Percentiles rank a stretch among this genome's conserved stretches.
These are phyloP conservation scores for Heliamphora exappendiculata DNA, from an alignment of 148 eudicot species.

Conservation along the genomic window DNA sequence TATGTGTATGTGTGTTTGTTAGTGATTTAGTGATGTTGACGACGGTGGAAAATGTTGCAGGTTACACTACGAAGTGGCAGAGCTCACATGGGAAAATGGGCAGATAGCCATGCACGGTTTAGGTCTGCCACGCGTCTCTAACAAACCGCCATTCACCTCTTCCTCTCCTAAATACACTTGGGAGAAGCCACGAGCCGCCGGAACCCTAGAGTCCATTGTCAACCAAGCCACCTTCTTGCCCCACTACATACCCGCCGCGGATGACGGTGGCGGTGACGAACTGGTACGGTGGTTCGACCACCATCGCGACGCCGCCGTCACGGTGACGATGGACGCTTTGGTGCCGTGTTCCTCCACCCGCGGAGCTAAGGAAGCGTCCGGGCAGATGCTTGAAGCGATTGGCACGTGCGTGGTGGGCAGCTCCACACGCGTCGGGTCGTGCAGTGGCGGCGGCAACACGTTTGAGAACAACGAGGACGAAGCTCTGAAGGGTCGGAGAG, in stretches of 20 bases:
- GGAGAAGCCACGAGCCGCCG: slow-evolving; percentile 45
- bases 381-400: slow-evolving; percentile 8
- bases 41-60: slow-evolving; percentile 24
- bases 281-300: slow-evolving; percentile 29
- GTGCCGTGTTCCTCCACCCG: slow-evolving; percentile 29
- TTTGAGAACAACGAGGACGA: slow-evolving; percentile 3
- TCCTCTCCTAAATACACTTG: slow-evolving; percentile 26
- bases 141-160: slow-evolving; percentile 19
- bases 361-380: background rate
- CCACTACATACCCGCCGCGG: slow-evolving; percentile 10
- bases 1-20: background rate
- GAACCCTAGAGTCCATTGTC: slow-evolving; percentile 77
- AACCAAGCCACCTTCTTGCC: slow-evolving; percentile 47
- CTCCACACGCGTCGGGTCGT: slow-evolving; percentile 54
- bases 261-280: slow-evolving; percentile 10
- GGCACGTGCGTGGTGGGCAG: slow-evolving; percentile 22
- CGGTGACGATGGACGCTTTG: slow-evolving; percentile 43
- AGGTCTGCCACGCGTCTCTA: slow-evolving; percentile 38
- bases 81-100: slow-evolving; percentile 87
- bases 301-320: slow-evolving; percentile 8
- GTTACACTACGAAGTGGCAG: slow-evolving; percentile 76
- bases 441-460: slow-evolving; percentile 29
- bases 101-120: slow-evolving; percentile 68
- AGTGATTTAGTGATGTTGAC: background rate
- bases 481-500: slow-evolving; percentile 15